phyloP scores from a whole-genome alignment of 1,139 yeast genomes.

The Taiozyma onychis region DNA sequence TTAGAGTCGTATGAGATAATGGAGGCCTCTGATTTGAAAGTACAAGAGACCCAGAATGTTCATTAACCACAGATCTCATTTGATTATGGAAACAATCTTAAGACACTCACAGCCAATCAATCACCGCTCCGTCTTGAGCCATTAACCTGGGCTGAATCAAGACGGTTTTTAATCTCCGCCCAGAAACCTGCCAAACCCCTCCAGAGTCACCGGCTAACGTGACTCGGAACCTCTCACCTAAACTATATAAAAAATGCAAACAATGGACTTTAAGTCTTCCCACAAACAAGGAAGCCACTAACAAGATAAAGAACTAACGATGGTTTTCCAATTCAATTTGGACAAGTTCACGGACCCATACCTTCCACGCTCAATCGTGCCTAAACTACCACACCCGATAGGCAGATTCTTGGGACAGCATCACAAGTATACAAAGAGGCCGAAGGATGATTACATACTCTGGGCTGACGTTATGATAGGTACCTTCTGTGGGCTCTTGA shows the following conservation, averaged over 20 bases:
- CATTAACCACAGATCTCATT: too few relatives aligned
- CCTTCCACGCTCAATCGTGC: constrained; percentile 2
- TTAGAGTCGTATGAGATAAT: neutral
- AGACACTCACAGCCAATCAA: neutral
- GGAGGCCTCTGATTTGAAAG: neutral
- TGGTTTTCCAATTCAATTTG: constrained; percentile 6
- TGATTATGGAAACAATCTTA: neutral
- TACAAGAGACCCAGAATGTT: neutral
- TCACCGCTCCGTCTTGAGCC: neutral
- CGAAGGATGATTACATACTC: constrained; percentile 35
- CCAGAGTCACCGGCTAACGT: neutral
- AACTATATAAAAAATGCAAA: neutral
- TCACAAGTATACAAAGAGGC: constrained; percentile 16
- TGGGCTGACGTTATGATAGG: constrained; percentile 45
- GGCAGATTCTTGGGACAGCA: constrained; percentile 8
- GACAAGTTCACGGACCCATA: constrained; percentile 7
- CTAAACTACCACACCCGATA: neutral
- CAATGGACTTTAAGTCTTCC: neutral
- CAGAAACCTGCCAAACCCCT: too few relatives aligned
- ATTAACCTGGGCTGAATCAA: too few relatives aligned
- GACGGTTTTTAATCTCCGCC: too few relatives aligned
- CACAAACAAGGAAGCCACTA: neutral
- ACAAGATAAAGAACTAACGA: neutral
- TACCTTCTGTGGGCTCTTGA: constrained; percentile 48
- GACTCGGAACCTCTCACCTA: neutral